Percentiles rank a stretch among this genome's conserved stretches.
phyloP scores from a whole-genome alignment of 1,284 basidiomycete genomes.

The Coniophora puteana region DNA sequence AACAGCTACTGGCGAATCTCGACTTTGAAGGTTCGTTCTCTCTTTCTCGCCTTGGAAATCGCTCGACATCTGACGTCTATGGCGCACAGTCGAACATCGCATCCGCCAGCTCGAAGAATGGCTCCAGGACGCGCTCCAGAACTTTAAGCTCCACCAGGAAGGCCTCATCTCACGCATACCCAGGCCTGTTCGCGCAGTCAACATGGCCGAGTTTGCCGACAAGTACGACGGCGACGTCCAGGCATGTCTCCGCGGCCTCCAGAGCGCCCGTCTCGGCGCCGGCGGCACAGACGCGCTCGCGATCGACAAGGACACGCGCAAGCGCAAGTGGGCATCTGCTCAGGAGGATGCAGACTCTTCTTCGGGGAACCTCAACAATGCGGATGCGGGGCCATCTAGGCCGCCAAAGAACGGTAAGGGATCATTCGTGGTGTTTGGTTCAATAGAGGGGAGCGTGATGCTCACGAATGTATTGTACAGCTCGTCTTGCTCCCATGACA shows the following conservation, averaged over 20 bases:
- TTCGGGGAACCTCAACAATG: constrained; percentile 9
- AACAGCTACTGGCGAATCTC: constrained; percentile 69
- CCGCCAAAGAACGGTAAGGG: constrained; percentile 58
- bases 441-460: too few relatives aligned
- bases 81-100: constrained; percentile 57
- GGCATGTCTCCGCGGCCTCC: constrained; percentile 59
- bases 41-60: neutral
- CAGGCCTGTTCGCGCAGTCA: constrained; percentile 64
- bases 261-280: constrained; percentile 50
- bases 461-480: constrained; percentile 28
- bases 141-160: constrained; percentile 68
- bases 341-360: constrained; percentile 49
- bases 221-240: constrained; percentile 75
- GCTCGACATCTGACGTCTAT: neutral
- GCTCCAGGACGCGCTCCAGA: constrained; percentile 65
- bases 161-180: constrained; percentile 71
- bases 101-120: constrained; percentile 67
- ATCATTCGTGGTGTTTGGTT: constrained; percentile 2
- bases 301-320: constrained; percentile 63
- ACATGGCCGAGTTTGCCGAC: constrained; percentile 70
- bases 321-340: constrained; percentile 68
- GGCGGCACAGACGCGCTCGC: constrained; percentile 48
- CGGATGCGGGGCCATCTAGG: constrained; percentile 39
- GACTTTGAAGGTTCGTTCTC: constrained; percentile 64
- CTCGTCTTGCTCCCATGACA: constrained; percentile 47